Conservation (phyloP, 768 basidiomycete genomes). For the Pulveroboletus sp. region DNA sequence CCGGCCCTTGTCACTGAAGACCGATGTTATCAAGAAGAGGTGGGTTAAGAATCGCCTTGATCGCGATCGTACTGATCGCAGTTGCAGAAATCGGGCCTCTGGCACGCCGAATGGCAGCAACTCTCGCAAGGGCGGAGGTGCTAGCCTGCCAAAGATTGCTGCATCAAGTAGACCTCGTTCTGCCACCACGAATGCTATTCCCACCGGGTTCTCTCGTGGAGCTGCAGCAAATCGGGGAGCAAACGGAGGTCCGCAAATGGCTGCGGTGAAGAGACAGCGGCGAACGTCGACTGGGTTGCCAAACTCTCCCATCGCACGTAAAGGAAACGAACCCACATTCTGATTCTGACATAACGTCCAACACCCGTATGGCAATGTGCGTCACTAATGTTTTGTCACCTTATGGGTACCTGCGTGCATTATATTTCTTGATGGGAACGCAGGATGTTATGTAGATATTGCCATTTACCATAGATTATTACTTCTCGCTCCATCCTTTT, state of each 20-base stretch:
- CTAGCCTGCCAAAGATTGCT: slow-evolving; percentile 70
- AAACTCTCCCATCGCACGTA: slow-evolving; percentile 34
- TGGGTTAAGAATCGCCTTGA: slow-evolving; percentile 27
- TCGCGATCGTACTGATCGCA: not conserved
- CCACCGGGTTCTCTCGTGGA: slow-evolving; percentile 43
- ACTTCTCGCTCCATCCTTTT: slow-evolving; percentile 12
- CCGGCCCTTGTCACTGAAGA: slow-evolving; percentile 90
- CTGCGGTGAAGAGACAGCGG: slow-evolving; percentile 74
- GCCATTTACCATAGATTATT: slow-evolving; percentile 33
- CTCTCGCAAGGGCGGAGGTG: slow-evolving; percentile 54
- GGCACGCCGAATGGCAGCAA: slow-evolving; percentile 58
- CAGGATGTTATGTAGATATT: slow-evolving; percentile 32
- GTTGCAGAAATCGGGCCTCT: slow-evolving; percentile 70
- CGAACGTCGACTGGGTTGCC: slow-evolving; percentile 64
- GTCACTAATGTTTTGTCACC: slow-evolving; percentile 13
- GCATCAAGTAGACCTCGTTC: slow-evolving; percentile 71
- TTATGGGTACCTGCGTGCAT: slow-evolving; percentile 23
- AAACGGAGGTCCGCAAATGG: slow-evolving; percentile 16
- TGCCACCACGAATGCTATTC: slow-evolving; percentile 56
- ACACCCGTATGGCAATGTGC: slow-evolving; percentile 1
- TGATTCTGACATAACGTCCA: slow-evolving; percentile 8
- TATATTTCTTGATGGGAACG: slow-evolving; percentile 34
- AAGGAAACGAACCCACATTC: slow-evolving; percentile 21
- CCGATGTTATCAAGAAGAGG: slow-evolving; percentile 97
- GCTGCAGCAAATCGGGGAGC: slow-evolving; percentile 31